phyloP scores from a whole-genome alignment of 106 monocot genomes.

The Apostasia ramifera region DNA sequence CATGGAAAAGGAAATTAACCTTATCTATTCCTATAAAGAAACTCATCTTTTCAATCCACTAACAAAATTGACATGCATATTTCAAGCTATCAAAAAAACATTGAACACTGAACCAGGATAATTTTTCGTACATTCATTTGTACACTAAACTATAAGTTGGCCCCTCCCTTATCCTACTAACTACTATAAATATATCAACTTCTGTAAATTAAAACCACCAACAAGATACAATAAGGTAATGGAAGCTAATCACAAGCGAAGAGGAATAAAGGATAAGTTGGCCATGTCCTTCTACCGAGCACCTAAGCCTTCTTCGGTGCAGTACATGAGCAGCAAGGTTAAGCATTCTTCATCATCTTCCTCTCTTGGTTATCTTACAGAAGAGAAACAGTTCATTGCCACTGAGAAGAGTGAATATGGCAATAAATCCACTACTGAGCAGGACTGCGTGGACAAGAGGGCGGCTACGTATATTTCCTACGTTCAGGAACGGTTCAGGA shows the following conservation, averaged over 20 bases:
- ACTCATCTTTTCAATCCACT: not conserved
- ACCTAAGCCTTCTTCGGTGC: conserved; percentile 3
- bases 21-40: not conserved
- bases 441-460: conserved; percentile 5
- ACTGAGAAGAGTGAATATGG: not conserved
- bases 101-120: too few relatives aligned
- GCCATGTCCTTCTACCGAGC: conserved; percentile 5
- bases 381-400: not conserved
- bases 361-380: not conserved
- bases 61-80: not conserved
- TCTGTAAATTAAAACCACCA: not conserved
- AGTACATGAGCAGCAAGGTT: not conserved
- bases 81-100: not conserved
- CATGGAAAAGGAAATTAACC: not conserved
- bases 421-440: not conserved
- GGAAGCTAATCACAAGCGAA: conserved; percentile 9
- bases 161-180: not conserved
- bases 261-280: conserved; percentile 5
- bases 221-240: not conserved
- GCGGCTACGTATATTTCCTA: conserved; percentile 14
- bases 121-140: too few relatives aligned
- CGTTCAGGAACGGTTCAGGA: conserved; percentile 23
- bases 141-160: too few relatives aligned
- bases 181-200: not conserved
- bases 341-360: conserved; percentile 7